Evolutionary conservation across 208 protist species (phyloP), one percentile per base, ranked within the genome.

Genomic region (Crithidia acanthocephali): DNA sequence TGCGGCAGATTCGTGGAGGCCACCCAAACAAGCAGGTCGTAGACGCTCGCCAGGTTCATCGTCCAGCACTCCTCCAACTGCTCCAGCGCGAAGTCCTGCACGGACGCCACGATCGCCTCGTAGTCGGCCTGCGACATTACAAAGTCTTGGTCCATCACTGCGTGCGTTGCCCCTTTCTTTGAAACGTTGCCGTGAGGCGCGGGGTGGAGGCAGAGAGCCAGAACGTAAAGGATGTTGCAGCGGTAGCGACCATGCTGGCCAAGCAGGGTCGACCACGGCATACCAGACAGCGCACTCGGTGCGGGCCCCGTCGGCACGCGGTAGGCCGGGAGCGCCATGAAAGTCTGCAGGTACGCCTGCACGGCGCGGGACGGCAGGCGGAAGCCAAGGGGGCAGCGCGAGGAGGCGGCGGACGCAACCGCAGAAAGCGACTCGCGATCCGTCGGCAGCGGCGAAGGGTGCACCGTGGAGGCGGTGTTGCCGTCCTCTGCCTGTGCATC

Each of bases 21-120:
- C 27, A 86, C 81, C 87, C 87, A 92, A 27, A 75, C 55, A 42
- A 96, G 77, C 52, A 95, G 55, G 57, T 91, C 86, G 56, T 87
- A 95, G 30, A 96, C 84, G 40, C 85, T 81, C 27, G 86, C 62
- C 15, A 94, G 59, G 68, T 88, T 93, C 60, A 57, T 85, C 1
- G 79, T 90, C 86, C 87, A 94, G 79, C 92, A 95, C 62, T 80
- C 61, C 22, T 91, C 84, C 27, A 91, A 48, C 66, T 94, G 85
- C 33, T 84, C 73, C 57, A 92, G 62, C 0, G 71, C 83, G 55
- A 90, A 94, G 44, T 79, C 57, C 57, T 82, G 72, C 28, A 94
- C 45, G 11, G 52, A 53, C 16, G 68, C 35, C 37, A 92, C 78
- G 18, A 77, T 23, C 3, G 13, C 18, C 30, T 68, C 27, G 18